A percentile compares a stretch with the other conserved stretches of the same genome.
phyloP scores from a whole-genome alignment of 805 yeast species.

The Ogataea chonburiensis region DNA sequence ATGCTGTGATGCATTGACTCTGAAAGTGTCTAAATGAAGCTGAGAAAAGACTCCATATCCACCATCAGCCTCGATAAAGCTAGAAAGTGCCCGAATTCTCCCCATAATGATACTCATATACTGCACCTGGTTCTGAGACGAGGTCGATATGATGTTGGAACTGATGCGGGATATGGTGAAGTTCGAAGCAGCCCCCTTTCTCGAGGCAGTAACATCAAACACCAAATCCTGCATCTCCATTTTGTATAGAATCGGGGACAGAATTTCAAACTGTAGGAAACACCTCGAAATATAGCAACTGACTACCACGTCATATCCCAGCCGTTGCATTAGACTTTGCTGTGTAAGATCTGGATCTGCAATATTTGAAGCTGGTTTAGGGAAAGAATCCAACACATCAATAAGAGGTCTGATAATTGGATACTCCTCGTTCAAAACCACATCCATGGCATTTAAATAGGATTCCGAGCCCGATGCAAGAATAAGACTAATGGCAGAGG shows the following conservation, averaged over 20 bases:
- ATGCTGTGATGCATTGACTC: conserved; percentile 17
- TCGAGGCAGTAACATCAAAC: conserved; percentile 12
- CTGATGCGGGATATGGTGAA: conserved; percentile 11
- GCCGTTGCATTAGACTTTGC: conserved; percentile 2
- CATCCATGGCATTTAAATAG: conserved; percentile 22
- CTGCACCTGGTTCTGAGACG: conserved; percentile 8
- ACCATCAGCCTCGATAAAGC: background rate
- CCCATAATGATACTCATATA: conserved; percentile 10
- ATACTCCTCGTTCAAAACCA: conserved; percentile 26
- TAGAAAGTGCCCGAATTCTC: conserved; percentile 10
- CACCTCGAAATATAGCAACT: conserved; percentile 11
- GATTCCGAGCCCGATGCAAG: conserved; percentile 24
- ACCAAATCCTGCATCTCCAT: conserved; percentile 16
- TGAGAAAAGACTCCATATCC: conserved; percentile 9
- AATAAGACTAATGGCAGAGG: conserved; percentile 16
- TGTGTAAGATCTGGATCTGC: background rate
- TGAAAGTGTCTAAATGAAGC: conserved; percentile 18
- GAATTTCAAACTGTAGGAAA: conserved; percentile 12
- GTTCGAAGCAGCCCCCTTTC: conserved; percentile 10
- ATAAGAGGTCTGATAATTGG: conserved; percentile 22
- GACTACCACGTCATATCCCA: conserved; percentile 7
- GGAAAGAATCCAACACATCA: conserved; percentile 2
- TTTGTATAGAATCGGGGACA: conserved; percentile 22
- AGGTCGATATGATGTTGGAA: conserved; percentile 11
- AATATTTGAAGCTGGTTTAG: background rate